Conservation (phyloP, 805 yeast genomes). For the Zygosaccharomyces gambellarensis region DNA sequence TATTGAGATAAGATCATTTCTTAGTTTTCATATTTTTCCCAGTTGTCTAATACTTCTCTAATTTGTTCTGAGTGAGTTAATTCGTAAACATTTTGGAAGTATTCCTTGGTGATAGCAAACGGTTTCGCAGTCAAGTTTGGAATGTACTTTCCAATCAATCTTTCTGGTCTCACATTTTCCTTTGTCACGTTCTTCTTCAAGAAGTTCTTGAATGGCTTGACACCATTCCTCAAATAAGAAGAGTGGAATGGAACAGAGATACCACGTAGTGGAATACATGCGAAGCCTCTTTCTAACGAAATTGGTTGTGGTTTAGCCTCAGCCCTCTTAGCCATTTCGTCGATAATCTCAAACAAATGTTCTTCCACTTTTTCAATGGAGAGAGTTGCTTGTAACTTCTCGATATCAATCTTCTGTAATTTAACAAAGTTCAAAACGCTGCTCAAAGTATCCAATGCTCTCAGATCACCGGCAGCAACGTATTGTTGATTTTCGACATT, state of each 20-base stretch:
- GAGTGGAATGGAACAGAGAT: constrained; percentile 99
- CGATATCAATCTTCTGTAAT: constrained; percentile 90
- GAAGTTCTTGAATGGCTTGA: constrained; percentile 97
- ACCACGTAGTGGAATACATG: constrained; percentile 96
- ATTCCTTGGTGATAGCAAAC: constrained; percentile 90
- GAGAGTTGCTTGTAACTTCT: constrained; percentile 74
- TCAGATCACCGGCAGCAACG: constrained; percentile 97
- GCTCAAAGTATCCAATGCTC: constrained; percentile 88
- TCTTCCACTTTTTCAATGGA: constrained; percentile 82
- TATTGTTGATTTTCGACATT: constrained; percentile 98
- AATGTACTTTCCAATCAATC: constrained; percentile 90
- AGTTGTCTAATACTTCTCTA: constrained; percentile 84
- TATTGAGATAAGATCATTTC: neutral
- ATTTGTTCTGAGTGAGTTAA: constrained; percentile 90
- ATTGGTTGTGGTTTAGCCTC: constrained; percentile 92
- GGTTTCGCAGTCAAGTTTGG: constrained; percentile 99
- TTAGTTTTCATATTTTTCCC: constrained; percentile 70
- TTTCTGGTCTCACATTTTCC: constrained; percentile 91
- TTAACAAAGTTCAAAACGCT: constrained; percentile 91
- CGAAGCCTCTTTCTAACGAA: constrained; percentile 95
- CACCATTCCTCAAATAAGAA: constrained; percentile 96
- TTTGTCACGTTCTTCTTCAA: constrained; percentile 91
- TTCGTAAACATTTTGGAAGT: constrained; percentile 91
- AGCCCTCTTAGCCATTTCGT: constrained; percentile 77
- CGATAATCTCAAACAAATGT: constrained; percentile 82